Conservation (phyloP, 2,329 filamentous ascomycete genomes). For the Allantophomopsis lycopodina region DNA sequence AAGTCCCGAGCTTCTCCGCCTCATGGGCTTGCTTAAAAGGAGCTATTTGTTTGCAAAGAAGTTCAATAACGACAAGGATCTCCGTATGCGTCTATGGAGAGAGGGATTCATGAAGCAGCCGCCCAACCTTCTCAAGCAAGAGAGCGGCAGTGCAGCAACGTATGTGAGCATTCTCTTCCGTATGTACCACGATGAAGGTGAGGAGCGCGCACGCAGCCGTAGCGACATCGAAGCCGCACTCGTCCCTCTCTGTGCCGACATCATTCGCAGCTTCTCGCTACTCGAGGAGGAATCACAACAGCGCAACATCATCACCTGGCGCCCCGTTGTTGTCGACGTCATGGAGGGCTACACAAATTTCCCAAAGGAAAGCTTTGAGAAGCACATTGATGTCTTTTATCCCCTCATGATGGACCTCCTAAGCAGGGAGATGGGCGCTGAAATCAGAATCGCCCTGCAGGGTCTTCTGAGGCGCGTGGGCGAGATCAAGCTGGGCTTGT, state of each 20-base stretch:
- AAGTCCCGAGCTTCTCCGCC: constrained; percentile 70
- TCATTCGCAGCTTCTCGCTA: constrained; percentile 70
- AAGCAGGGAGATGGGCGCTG: constrained; percentile 64
- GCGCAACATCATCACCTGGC: constrained; percentile 92
- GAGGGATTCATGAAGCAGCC: constrained; percentile 99
- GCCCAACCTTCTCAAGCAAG: constrained; percentile 93
- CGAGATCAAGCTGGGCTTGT: constrained; percentile 48
- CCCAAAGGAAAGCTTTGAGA: constrained; percentile 64
- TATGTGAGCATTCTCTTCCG: constrained; percentile 93
- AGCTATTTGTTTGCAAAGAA: constrained; percentile 92
- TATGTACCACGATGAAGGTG: constrained; percentile 87
- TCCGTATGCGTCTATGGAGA: constrained; percentile 86
- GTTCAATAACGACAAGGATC: constrained; percentile 95
- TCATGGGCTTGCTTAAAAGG: constrained; percentile 92
- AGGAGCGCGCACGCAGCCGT: constrained; percentile 67
- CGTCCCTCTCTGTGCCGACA: constrained; percentile 89
- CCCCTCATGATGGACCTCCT: constrained; percentile 74
- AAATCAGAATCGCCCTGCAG: constrained; percentile 68
- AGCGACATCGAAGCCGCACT: constrained; percentile 81
- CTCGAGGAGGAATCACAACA: constrained; percentile 96
- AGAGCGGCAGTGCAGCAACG: constrained; percentile 81
- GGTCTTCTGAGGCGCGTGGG: constrained; percentile 70
- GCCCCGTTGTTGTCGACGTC: constrained; percentile 92
- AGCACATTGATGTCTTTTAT: constrained; percentile 73
- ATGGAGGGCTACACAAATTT: constrained; percentile 86